A percentile compares a stretch with the other conserved stretches of the same genome.
These are phyloP conservation scores for Aspergillus alliaceus DNA, from an alignment of 2,329 filamentous ascomycete species.

Conservation along the genomic window DNA sequence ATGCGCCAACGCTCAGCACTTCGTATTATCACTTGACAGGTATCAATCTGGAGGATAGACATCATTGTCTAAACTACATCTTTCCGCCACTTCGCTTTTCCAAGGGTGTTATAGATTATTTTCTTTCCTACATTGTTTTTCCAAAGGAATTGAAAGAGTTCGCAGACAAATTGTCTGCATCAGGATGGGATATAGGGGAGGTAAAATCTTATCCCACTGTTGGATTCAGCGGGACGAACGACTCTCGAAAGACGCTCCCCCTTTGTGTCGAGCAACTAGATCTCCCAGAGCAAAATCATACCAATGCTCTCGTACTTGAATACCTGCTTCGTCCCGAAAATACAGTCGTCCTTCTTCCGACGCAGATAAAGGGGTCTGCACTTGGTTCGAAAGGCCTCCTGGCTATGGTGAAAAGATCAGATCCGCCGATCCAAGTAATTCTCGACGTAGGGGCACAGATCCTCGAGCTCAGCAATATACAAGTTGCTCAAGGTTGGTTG, in stretches of 20 bases:
- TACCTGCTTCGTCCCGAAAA: constrained; percentile 60
- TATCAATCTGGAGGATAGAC: constrained; percentile 60
- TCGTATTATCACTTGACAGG: constrained; percentile 46
- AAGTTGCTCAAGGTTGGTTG: constrained; percentile 59
- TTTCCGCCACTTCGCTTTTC: constrained; percentile 56
- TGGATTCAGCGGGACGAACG: constrained; percentile 71
- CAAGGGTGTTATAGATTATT: constrained; percentile 63
- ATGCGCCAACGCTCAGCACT: constrained; percentile 31
- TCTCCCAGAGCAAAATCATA: constrained; percentile 57
- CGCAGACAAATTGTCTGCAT: constrained; percentile 61
- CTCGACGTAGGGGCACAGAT: constrained; percentile 72
- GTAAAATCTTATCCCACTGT: constrained; percentile 52
- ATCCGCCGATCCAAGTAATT: constrained; percentile 55
- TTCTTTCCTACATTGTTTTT: constrained; percentile 59
- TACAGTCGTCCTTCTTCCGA: constrained; percentile 10
- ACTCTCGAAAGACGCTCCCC: constrained; percentile 60
- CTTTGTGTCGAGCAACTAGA: constrained; percentile 58
- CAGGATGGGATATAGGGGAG: constrained; percentile 63
- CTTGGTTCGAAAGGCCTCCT: constrained; percentile 46
- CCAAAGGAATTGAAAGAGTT: constrained; percentile 64
- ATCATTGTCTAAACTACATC: constrained; percentile 49
- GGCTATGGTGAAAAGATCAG: constrained; percentile 39
- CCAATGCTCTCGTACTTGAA: constrained; percentile 65
- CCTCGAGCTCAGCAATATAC: constrained; percentile 60
- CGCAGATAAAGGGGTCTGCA: constrained; percentile 14